These are phyloP conservation scores for Ogataea trehalophila DNA, from an alignment of 805 yeast species.

Conservation along the genomic window DNA sequence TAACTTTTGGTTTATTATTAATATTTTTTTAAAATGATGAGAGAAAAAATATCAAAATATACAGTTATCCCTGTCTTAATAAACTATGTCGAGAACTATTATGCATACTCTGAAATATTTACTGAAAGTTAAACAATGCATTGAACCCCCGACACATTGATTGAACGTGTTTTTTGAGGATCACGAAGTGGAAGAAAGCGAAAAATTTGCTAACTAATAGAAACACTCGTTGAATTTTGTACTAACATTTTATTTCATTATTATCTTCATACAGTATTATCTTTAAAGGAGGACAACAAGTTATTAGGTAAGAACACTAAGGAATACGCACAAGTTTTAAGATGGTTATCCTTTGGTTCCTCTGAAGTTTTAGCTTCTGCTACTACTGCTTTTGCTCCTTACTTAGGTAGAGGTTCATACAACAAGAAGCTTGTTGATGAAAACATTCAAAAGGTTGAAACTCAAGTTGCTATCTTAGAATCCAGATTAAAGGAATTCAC, in stretches of 20 bases:
- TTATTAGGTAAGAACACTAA: conserved; percentile 57
- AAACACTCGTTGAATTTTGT: background rate
- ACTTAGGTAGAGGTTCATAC: conserved; percentile 65
- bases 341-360: conserved; percentile 77
- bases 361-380: conserved; percentile 51
- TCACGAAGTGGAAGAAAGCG: background rate
- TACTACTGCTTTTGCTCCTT: conserved; percentile 51
- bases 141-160: no score
- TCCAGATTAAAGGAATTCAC: conserved; percentile 43
- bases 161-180: no score
- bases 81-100: conserved; percentile 61
- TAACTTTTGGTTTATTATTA: background rate
- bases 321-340: conserved; percentile 63
- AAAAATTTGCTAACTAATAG: no score
- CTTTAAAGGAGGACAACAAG: conserved; percentile 38
- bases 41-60: conserved; percentile 38
- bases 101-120: conserved; percentile 40
- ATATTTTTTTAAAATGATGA: conserved; percentile 44
- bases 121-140: background rate
- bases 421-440: conserved; percentile 56
- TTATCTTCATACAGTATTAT: conserved; percentile 34
- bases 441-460: conserved; percentile 32
- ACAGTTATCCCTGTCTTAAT: conserved; percentile 89
- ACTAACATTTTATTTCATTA: conserved; percentile 24
- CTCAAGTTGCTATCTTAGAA: conserved; percentile 45